Conservation (phyloP, 495 filamentous ascomycete genomes). For the Friedmanniomyces endolithicus region DNA sequence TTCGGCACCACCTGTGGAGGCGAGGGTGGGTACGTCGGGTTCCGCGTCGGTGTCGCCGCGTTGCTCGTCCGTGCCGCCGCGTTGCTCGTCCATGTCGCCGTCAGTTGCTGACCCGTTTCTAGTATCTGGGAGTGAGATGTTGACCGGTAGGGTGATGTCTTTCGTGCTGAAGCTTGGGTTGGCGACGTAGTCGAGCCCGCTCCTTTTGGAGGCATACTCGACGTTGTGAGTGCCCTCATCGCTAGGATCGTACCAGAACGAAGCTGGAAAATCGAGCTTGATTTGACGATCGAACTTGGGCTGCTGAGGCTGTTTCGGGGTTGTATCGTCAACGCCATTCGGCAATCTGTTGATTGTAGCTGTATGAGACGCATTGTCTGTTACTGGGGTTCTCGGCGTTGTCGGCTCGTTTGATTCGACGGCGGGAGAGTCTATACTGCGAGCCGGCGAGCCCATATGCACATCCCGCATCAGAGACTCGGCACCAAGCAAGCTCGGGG, state of each 20-base stretch:
- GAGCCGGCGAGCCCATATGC: constrained; percentile 48
- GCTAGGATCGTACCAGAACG: constrained; percentile 28
- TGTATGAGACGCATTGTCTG: constrained; percentile 19
- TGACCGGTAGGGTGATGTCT: no score
- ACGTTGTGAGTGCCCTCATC: constrained; percentile 27
- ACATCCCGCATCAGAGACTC: constrained; percentile 56
- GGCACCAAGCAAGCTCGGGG: constrained; percentile 49
- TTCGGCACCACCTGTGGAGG: constrained; percentile 3
- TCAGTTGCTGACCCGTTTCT: constrained; percentile 7
- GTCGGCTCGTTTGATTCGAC: constrained; percentile 23
- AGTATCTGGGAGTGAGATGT: constrained; percentile 14
- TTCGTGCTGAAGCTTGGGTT: constrained; percentile 3
- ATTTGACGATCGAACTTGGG: constrained; percentile 27
- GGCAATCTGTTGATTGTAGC: neutral
- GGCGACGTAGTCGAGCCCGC: constrained; percentile 23
- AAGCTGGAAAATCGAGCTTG: constrained; percentile 26
- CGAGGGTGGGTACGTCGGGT: neutral
- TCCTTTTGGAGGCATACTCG: constrained; percentile 27
- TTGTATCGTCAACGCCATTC: constrained; percentile 11
- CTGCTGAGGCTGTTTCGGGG: constrained; percentile 21
- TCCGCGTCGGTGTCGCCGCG: constrained; percentile 5
- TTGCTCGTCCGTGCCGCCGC: neutral
- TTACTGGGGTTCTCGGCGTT: constrained; percentile 30
- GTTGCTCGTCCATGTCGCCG: constrained; percentile 6
- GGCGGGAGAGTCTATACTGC: constrained; percentile 20